phyloP scores from a whole-genome alignment of 139 green algal genomes.

The Coccomyxa sp. region DNA sequence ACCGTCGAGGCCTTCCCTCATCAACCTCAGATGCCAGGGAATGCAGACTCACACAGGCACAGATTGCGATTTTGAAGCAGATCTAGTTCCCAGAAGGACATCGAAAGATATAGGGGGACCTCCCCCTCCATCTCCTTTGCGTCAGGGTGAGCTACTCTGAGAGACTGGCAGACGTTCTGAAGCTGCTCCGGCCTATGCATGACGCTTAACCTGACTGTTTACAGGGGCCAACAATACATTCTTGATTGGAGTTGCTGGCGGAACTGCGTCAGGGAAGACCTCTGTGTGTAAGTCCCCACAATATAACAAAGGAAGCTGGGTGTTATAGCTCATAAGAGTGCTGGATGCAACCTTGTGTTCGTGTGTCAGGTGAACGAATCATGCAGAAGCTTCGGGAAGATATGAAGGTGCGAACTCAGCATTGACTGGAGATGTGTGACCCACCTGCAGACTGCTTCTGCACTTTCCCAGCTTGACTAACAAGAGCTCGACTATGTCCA shows the following conservation, averaged over 20 bases:
- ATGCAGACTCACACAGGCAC: background rate
- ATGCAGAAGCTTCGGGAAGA: background rate
- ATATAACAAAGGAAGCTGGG: background rate
- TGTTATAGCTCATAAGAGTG: constrained; percentile 29
- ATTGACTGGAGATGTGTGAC: background rate
- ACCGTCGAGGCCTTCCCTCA: background rate
- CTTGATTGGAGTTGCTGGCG: constrained; percentile 29
- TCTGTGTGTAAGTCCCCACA: constrained; percentile 26
- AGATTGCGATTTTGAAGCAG: background rate
- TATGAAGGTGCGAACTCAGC: background rate
- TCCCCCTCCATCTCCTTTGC: background rate
- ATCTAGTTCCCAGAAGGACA: background rate
- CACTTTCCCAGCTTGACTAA: background rate
- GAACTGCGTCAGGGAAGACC: constrained; percentile 46
- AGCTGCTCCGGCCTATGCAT: background rate
- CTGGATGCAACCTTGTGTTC: constrained; percentile 14
- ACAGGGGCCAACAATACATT: background rate
- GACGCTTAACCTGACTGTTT: background rate
- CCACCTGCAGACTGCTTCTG: background rate
- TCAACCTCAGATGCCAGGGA: no score
- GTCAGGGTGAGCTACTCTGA: background rate
- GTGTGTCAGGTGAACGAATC: background rate
- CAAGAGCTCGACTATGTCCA: background rate
- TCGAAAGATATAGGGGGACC: background rate
- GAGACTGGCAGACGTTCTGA: background rate